These are phyloP conservation scores for Candida ficus DNA, from an alignment of 805 yeast species.

Conservation along the genomic window DNA sequence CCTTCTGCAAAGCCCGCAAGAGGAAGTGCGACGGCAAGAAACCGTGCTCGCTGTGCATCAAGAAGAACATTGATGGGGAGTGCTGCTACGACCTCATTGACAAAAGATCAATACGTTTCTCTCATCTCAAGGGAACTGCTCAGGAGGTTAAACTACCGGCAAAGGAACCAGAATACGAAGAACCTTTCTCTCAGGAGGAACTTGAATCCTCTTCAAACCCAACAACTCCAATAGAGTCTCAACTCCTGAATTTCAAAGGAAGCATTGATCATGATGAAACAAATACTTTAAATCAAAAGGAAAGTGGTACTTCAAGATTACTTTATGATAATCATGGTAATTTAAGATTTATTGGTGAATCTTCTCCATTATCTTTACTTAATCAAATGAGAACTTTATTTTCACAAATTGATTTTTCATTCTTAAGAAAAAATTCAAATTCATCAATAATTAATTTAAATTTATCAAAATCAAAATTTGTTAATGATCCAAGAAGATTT, in stretches of 20 bases:
- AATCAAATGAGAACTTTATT: not conserved
- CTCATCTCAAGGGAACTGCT: not conserved
- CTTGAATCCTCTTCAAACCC: too few species aligned
- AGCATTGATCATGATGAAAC: not conserved
- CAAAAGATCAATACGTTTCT: conserved; percentile 5
- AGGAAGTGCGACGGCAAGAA: conserved; percentile 23
- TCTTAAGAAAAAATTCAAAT: not conserved
- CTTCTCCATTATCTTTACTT: not conserved
- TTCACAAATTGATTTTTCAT: not conserved
- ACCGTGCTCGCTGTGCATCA: conserved; percentile 29
- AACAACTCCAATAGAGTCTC: not conserved
- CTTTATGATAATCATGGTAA: conserved; percentile 1
- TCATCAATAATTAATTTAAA: not conserved
- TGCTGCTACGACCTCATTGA: conserved; percentile 22
- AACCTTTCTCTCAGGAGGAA: too few species aligned
- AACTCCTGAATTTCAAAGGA: not conserved
- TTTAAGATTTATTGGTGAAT: conserved; percentile 1
- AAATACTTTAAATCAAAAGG: not conserved
- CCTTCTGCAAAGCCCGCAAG: conserved; percentile 36
- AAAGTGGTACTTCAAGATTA: not conserved
- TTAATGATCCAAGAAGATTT: conserved; percentile 3
- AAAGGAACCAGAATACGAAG: too few species aligned
- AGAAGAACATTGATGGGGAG: conserved; percentile 19
- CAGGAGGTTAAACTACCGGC: not conserved
- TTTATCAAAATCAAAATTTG: not conserved